These are phyloP conservation scores for Calonectria pseudoreteaudii DNA, from an alignment of 2,329 filamentous ascomycete species.

Conservation along the genomic window DNA sequence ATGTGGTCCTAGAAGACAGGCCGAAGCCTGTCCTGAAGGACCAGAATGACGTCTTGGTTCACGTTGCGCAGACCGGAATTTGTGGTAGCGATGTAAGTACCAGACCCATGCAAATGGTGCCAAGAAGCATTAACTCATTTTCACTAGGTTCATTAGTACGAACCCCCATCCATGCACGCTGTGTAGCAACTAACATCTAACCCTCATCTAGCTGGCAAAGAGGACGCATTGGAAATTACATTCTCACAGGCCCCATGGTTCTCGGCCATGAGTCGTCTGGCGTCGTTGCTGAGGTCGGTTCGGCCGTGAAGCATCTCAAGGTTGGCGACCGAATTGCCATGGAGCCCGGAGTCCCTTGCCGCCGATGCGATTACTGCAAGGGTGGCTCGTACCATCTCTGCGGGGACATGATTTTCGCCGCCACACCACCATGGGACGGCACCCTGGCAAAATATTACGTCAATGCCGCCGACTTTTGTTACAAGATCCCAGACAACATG, in stretches of 20 bases:
- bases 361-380: constrained; percentile 56
- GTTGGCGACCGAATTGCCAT: constrained; percentile 60
- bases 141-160: too few relatives aligned
- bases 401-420: constrained; percentile 59
- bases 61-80: too few relatives aligned
- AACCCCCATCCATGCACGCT: too few relatives aligned
- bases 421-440: constrained; percentile 61
- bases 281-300: constrained; percentile 55
- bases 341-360: constrained; percentile 60
- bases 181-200: too few relatives aligned
- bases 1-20: too few relatives aligned
- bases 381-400: constrained; percentile 55
- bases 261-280: constrained; percentile 61
- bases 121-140: too few relatives aligned
- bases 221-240: constrained; percentile 45
- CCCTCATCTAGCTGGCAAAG: background rate
- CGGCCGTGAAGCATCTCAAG: constrained; percentile 54
- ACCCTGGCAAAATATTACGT: constrained; percentile 62
- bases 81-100: too few relatives aligned
- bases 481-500: constrained; percentile 58
- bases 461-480: constrained; percentile 59
- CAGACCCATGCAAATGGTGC: too few relatives aligned
- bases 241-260: constrained; percentile 57
- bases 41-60: too few relatives aligned
- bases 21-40: too few relatives aligned